These are phyloP conservation scores for Hemileia vastatrix DNA, from an alignment of 1,284 basidiomycete species.

Conservation along the genomic window DNA sequence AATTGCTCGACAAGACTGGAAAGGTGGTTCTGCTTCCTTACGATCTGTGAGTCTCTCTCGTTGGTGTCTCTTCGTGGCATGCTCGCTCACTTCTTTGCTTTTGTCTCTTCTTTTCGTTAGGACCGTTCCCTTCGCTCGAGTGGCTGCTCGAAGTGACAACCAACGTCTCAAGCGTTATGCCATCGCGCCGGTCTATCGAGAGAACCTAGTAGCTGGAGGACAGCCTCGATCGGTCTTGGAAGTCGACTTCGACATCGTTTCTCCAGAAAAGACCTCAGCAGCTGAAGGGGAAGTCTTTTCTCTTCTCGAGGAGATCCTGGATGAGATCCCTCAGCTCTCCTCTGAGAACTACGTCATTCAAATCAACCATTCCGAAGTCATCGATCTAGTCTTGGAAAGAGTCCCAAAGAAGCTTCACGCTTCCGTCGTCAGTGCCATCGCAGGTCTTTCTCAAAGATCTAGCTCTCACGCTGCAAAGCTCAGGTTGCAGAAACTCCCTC, in stretches of 20 bases:
- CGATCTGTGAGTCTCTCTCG: conserved; percentile 25
- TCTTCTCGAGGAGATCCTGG: conserved; percentile 38
- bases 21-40: conserved; percentile 42
- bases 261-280: conserved; percentile 38
- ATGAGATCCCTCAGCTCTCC: conserved; percentile 37
- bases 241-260: conserved; percentile 44
- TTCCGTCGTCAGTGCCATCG: conserved; percentile 27
- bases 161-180: conserved; percentile 41
- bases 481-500: conserved; percentile 32
- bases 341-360: conserved; percentile 38
- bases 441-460: conserved; percentile 27
- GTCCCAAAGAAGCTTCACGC: conserved; percentile 36
- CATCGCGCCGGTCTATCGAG: conserved; percentile 42
- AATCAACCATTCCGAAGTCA: conserved; percentile 37
- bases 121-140: conserved; percentile 41
- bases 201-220: conserved; percentile 44
- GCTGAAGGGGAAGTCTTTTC: conserved; percentile 42
- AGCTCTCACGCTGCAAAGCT: conserved; percentile 30
- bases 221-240: conserved; percentile 43
- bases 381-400: conserved; percentile 38
- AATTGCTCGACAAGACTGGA: conserved; percentile 42
- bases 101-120: conserved; percentile 5
- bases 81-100: too few species aligned
- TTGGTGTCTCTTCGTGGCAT: too few species aligned
- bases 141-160: conserved; percentile 38